Base-by-base conservation (phyloP, 2,329 filamentous ascomycete species). In the Gyromitra esculenta region DNA sequence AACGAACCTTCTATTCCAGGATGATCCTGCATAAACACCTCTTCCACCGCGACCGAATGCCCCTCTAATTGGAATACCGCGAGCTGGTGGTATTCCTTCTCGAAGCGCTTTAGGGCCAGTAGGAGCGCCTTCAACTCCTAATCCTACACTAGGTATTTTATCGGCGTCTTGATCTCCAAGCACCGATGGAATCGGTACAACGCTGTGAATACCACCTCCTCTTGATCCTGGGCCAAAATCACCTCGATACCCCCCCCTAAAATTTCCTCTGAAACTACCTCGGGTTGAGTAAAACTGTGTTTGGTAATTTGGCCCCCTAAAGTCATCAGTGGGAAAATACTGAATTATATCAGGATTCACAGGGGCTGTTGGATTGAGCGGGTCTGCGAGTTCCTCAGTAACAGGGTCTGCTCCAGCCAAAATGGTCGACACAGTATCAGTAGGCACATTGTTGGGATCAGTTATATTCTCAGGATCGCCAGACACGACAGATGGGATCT, bases 41-140 rank as follows among this genome's bases (percentile, higher is more conserved):
- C 75, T 73, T 56, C 77, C 76, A 31, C 25, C 25, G 15, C 77
- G 70, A 7, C 77, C 65, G 39, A 78, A 67, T 68, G 67, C 78
- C 48, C 79, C 79, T 72, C 80, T 79, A 31, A 69, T 69, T 35
- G 76, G 54, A 13, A 73, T 68, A 31, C 77, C 73, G 25, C 76
- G 75, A 45, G 56, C 56, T 69, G 63, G 77, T 56, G 59, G 75
- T 69, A 50, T 73, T 75, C 94, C 93, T 84, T 96, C 91, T 78
- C 95, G 89, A 93, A 98, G 97, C 18, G 96, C 96, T 84, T 96
- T 94, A 62, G 96, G 96, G 8, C 94, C 96, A 70, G 92, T 97
- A 37, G 96, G 96, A 37, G 96, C 96, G 84, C 88, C 88, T 81
- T 85, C 86, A 67, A 89, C 88, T 48, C 88, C 88, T 87, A 78